Percentiles rank a stretch among this genome's conserved stretches.
These are phyloP conservation scores for Trypanosoma caninum DNA, from an alignment of 208 protist species.

Conservation along the genomic window DNA sequence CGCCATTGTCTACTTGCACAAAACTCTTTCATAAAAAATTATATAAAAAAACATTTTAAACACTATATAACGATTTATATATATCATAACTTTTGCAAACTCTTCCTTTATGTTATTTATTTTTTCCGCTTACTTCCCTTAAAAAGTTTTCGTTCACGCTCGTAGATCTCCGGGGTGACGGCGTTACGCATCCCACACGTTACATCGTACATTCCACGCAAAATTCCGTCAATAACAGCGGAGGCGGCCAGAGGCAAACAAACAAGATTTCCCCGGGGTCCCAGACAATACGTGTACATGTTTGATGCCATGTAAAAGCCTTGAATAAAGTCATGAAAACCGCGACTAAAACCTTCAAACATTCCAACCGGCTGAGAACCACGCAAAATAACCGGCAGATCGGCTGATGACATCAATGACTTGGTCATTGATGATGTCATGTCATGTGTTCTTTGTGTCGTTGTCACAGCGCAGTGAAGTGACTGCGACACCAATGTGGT, in stretches of 20 bases:
- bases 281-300: conserved; percentile 19
- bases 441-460: conserved; percentile 10
- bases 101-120: conserved; percentile 12
- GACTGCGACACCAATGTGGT: conserved; percentile 16
- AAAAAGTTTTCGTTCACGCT: conserved; percentile 21
- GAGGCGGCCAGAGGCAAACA: conserved; percentile 15
- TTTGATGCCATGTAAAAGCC: conserved; percentile 20
- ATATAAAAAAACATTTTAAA: too few relatives aligned
- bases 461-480: background rate
- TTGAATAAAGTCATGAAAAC: conserved; percentile 13
- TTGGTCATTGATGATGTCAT: conserved; percentile 4
- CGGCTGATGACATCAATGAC: background rate
- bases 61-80: too few relatives aligned
- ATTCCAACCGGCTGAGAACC: conserved; percentile 22
- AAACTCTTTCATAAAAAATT: too few relatives aligned
- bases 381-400: conserved; percentile 4
- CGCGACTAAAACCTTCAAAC: conserved; percentile 14
- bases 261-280: conserved; percentile 11
- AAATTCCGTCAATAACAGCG: conserved; percentile 22
- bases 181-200: conserved; percentile 19
- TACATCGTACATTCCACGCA: conserved; percentile 20
- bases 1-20: background rate
- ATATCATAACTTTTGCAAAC: too few relatives aligned
- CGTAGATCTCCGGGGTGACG: conserved; percentile 16
- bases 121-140: conserved; percentile 18